Evolutionary conservation across 768 basidiomycete genomes (phyloP).

Genomic region (Macrolepiota albuminosa): DNA sequence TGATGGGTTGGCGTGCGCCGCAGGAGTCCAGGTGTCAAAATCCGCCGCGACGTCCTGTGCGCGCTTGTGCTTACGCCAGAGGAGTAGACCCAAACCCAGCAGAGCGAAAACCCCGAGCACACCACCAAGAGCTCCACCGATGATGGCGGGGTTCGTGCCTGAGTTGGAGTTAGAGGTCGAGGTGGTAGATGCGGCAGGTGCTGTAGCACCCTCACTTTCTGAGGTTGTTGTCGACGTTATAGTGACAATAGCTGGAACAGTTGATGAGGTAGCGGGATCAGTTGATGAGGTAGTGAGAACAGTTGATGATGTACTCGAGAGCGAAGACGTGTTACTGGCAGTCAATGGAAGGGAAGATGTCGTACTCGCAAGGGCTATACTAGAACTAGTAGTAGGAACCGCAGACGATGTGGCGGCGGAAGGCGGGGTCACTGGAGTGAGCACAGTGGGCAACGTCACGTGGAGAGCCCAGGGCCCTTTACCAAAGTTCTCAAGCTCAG

Average conservation of each 20-base stretch:
- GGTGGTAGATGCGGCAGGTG: background rate
- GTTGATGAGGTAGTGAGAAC: background rate
- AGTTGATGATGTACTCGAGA: background rate
- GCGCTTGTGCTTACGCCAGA: constrained; percentile 8
- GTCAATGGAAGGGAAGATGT: constrained; percentile 3
- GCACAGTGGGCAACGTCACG: constrained; percentile 7
- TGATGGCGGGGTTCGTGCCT: constrained; percentile 2
- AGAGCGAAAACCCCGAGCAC: constrained; percentile 8
- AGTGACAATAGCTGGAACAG: background rate
- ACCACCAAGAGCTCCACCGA: constrained; percentile 12
- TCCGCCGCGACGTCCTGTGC: constrained; percentile 1
- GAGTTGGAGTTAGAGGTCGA: background rate
- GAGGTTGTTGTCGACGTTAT: constrained; percentile 8
- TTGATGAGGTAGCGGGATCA: background rate
- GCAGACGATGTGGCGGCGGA: background rate
- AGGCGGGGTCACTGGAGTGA: constrained; percentile 7
- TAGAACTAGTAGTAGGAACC: background rate
- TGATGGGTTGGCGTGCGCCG: constrained; percentile 3
- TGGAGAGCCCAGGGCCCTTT: constrained; percentile 3
- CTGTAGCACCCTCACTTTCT: background rate
- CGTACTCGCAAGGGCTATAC: background rate
- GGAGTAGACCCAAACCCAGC: constrained; percentile 3
- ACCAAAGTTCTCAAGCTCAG: constrained; percentile 8
- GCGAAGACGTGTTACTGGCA: background rate
- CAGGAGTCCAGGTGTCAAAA: constrained; percentile 12